Evolutionary conservation across 148 eudicot genomes (phyloP).

Genomic region (Vaccinium corymbosum): DNA sequence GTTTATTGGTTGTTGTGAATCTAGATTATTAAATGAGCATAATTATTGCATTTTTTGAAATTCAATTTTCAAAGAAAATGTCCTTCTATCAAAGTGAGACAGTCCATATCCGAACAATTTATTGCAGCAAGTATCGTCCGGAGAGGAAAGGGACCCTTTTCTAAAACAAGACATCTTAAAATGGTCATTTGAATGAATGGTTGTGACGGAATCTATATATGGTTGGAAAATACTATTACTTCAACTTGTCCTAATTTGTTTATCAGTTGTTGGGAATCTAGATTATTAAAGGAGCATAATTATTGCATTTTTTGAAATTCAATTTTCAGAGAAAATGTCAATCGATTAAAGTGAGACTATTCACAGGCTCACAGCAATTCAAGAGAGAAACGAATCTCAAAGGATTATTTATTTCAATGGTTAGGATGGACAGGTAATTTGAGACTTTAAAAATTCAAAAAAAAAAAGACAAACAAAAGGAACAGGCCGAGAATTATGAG

Average conservation of each 20-base stretch:
- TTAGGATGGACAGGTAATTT: background rate
- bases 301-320: background rate
- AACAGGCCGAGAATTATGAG: background rate
- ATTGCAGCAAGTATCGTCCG: too few species aligned
- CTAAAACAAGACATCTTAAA: too few species aligned
- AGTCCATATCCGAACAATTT: too few species aligned
- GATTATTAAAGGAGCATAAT: background rate
- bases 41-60: background rate
- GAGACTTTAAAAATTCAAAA: background rate
- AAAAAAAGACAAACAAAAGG: background rate
- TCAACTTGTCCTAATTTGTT: background rate
- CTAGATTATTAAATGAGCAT: background rate
- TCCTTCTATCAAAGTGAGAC: background rate
- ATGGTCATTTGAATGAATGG: background rate
- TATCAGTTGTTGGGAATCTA: background rate
- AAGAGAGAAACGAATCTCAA: background rate
- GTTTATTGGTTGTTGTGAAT: background rate
- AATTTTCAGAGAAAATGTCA: background rate
- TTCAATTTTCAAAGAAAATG: background rate
- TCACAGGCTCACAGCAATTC: background rate
- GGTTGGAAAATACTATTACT: background rate
- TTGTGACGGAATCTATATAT: background rate
- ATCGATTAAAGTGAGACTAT: background rate
- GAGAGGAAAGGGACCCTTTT: too few species aligned
- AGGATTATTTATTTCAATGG: background rate